These are phyloP conservation scores for Alternaria longipes DNA, from an alignment of 2,329 filamentous ascomycete species.

Conservation along the genomic window DNA sequence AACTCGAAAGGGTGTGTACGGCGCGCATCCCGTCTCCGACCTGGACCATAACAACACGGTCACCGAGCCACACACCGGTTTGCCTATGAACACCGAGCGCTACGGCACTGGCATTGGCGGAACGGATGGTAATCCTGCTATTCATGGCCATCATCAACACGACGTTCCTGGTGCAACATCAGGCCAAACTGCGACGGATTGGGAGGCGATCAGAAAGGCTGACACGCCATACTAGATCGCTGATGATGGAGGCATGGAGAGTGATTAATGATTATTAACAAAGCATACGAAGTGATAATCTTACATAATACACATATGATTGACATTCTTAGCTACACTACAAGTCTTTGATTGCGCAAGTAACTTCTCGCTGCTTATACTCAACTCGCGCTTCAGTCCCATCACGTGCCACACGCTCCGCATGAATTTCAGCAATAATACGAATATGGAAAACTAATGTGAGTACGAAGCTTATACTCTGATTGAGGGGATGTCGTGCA, in stretches of 20 bases:
- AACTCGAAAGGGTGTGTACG: conserved; percentile 27
- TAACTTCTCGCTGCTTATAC: no score
- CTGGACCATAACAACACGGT: conserved; percentile 34
- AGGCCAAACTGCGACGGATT: conserved; percentile 20
- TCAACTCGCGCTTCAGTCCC: no score
- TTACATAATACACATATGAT: not conserved
- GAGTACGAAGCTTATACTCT: no score
- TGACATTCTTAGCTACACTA: not conserved
- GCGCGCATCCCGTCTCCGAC: conserved; percentile 30
- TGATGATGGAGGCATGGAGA: not conserved
- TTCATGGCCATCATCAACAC: conserved; percentile 42
- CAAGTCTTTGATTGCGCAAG: not conserved
- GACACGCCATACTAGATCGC: conserved; percentile 37
- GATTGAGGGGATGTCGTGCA: no score
- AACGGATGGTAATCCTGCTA: conserved; percentile 46
- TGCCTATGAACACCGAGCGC: conserved; percentile 53
- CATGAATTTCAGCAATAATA: no score
- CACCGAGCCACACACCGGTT: conserved; percentile 52
- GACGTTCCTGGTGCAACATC: conserved; percentile 10
- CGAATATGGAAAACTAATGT: no score
- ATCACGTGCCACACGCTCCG: no score
- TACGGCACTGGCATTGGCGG: conserved; percentile 52
- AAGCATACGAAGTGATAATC: not conserved
- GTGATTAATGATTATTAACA: not conserved
- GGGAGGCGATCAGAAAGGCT: conserved; percentile 38